Percentiles rank a stretch among this genome's conserved stretches.
Evolutionary conservation across 2,329 filamentous ascomycete genomes (phyloP).

Genomic region (Cytospora piceicola): DNA sequence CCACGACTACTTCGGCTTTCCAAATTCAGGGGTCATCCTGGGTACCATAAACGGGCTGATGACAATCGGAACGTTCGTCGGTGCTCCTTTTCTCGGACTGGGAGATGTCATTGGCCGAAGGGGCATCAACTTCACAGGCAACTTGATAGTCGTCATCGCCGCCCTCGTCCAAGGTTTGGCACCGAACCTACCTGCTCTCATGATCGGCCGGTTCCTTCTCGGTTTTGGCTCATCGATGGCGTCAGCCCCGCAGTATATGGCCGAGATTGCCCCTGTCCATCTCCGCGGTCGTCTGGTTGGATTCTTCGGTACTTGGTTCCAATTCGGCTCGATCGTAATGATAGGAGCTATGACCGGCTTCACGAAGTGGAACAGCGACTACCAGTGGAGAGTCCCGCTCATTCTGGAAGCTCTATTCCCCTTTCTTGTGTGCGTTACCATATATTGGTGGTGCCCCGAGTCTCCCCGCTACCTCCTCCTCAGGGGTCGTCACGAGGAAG

Average conservation of each 20-base stretch:
- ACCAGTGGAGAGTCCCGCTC: slow-evolving; percentile 44
- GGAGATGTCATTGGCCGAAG: slow-evolving; percentile 57
- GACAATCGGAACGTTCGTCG: slow-evolving; percentile 51
- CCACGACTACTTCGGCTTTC: slow-evolving; percentile 50
- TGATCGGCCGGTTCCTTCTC: slow-evolving; percentile 43
- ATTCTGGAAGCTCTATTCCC: slow-evolving; percentile 54
- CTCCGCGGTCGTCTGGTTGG: slow-evolving; percentile 49
- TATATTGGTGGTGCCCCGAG: slow-evolving; percentile 46
- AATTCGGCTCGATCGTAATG: slow-evolving; percentile 48
- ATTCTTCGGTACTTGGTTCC: slow-evolving; percentile 52
- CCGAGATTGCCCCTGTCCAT: slow-evolving; percentile 38
- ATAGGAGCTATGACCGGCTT: slow-evolving; percentile 49
- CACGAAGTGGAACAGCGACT: slow-evolving; percentile 42
- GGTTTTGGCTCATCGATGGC: slow-evolving; percentile 41
- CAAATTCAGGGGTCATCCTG: slow-evolving; percentile 43
- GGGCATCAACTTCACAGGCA: slow-evolving; percentile 52
- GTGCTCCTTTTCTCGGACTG: slow-evolving; percentile 53
- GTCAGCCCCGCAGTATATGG: slow-evolving; percentile 38
- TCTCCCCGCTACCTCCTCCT: slow-evolving; percentile 42
- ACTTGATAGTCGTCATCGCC: slow-evolving; percentile 48
- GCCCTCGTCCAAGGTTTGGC: slow-evolving; percentile 53
- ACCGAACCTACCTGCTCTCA: slow-evolving; percentile 40
- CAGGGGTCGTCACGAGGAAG: slow-evolving; percentile 40
- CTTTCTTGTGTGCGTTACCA: slow-evolving; percentile 48
- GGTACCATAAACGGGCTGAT: slow-evolving; percentile 52